Evolutionary conservation across 1,284 basidiomycete genomes (phyloP).

Genomic region (Phenoliferia sp.): DNA sequence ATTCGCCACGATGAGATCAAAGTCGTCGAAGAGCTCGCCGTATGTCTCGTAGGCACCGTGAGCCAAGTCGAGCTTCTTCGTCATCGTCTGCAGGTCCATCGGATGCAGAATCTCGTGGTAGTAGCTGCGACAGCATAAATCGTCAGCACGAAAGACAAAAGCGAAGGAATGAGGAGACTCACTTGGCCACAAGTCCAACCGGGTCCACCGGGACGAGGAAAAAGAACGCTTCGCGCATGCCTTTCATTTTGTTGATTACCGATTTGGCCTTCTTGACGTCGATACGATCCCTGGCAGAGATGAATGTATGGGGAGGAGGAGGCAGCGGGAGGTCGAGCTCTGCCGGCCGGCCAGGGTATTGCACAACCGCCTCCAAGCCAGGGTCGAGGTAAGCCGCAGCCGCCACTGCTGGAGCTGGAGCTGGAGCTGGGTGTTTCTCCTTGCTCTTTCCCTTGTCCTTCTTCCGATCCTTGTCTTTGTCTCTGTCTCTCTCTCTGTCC

Average conservation of each 20-base stretch:
- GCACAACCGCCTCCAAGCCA: slow-evolving; percentile 1
- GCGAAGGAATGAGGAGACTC: slow-evolving; percentile 42
- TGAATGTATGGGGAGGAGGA: slow-evolving; percentile 35
- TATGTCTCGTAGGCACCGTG: slow-evolving; percentile 60
- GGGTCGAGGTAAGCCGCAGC: background rate
- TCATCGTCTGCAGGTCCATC: slow-evolving; percentile 91
- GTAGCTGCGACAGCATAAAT: slow-evolving; percentile 56
- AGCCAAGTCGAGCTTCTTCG: slow-evolving; percentile 60
- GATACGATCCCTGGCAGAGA: slow-evolving; percentile 33
- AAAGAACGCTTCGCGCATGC: slow-evolving; percentile 65
- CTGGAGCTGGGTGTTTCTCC: background rate
- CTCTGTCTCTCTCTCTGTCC: slow-evolving; percentile 7
- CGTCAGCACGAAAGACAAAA: background rate
- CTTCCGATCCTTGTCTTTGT: slow-evolving; percentile 19
- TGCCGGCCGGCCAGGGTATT: slow-evolving; percentile 29
- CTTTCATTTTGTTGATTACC: slow-evolving; percentile 61
- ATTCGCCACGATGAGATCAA: slow-evolving; percentile 81
- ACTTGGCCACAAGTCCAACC: slow-evolving; percentile 61
- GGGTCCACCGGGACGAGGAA: slow-evolving; percentile 87
- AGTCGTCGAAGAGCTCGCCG: slow-evolving; percentile 75
- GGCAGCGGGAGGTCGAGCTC: slow-evolving; percentile 13
- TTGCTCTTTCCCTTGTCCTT: slow-evolving; percentile 1
- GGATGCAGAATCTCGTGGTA: slow-evolving; percentile 87
- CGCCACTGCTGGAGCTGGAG: no score
- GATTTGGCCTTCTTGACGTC: slow-evolving; percentile 61